Percentiles rank a stretch among this genome's conserved stretches.
phyloP scores from a whole-genome alignment of 192 early-diverging fungal genomes.

The Coemansia sp. region DNA sequence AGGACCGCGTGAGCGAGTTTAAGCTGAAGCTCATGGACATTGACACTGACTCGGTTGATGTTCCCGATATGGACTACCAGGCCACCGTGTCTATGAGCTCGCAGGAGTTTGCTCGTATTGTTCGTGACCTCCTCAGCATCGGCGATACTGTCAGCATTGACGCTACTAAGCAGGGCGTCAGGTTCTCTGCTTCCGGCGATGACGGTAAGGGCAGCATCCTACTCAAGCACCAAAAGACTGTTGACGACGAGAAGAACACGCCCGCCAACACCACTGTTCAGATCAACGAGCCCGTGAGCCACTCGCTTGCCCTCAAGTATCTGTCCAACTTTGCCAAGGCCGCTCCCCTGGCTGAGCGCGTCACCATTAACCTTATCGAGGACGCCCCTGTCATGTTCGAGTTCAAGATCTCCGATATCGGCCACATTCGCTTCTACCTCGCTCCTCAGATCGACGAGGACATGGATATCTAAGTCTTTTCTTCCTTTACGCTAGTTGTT shows the following conservation, averaged over 20 bases:
- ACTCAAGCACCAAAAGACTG: constrained; percentile 72
- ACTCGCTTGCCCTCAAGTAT: constrained; percentile 95
- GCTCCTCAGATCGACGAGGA: constrained; percentile 80
- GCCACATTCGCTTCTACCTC: constrained; percentile 94
- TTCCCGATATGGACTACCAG: constrained; percentile 94
- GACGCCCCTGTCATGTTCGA: constrained; percentile 94
- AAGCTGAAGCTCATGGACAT: constrained; percentile 99
- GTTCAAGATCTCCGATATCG: constrained; percentile 87
- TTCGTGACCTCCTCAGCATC: constrained; percentile 80
- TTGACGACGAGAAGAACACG: constrained; percentile 67
- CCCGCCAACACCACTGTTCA: constrained; percentile 70
- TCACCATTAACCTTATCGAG: constrained; percentile 81
- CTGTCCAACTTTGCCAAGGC: constrained; percentile 95
- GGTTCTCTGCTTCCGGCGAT: constrained; percentile 88
- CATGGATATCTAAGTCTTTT: background rate
- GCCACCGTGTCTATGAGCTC: constrained; percentile 87
- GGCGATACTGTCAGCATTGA: constrained; percentile 92
- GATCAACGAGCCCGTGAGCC: constrained; percentile 74
- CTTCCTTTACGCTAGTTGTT: background rate
- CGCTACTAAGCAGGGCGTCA: constrained; percentile 91
- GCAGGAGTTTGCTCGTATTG: constrained; percentile 89
- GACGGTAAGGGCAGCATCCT: constrained; percentile 80
- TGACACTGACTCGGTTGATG: constrained; percentile 93
- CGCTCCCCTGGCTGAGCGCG: constrained; percentile 77
- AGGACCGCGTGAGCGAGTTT: constrained; percentile 84